These are phyloP conservation scores for Leucosporidium scottii DNA, from an alignment of 768 basidiomycete species.

Conservation along the genomic window DNA sequence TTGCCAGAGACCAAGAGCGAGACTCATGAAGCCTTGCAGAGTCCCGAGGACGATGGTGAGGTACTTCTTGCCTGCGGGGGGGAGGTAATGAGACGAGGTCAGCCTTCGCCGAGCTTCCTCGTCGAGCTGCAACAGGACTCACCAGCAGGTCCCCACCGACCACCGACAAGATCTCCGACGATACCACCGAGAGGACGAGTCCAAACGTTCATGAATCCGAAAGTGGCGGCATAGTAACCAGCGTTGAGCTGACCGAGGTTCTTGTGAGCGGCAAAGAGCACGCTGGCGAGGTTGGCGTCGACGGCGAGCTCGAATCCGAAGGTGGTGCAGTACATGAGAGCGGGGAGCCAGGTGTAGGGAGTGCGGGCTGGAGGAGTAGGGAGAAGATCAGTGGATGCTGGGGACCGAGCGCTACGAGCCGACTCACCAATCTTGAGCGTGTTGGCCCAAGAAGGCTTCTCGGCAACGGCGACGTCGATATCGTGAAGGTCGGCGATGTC, in stretches of 20 bases:
- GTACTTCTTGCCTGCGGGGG: conserved; percentile 49
- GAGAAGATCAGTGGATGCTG: too few species aligned
- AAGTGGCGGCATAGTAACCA: conserved; percentile 47
- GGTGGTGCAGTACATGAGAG: conserved; percentile 52
- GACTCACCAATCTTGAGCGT: too few species aligned
- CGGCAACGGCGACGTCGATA: conserved; percentile 49
- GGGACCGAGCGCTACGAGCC: too few species aligned
- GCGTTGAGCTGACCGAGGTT: conserved; percentile 51
- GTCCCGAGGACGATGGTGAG: conserved; percentile 48
- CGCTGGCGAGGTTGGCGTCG: conserved; percentile 51
- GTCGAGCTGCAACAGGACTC: too few species aligned
- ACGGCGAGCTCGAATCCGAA: conserved; percentile 49
- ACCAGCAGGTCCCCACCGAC: conserved; percentile 22
- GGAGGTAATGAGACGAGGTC: too few species aligned
- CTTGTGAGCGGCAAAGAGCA: conserved; percentile 46
- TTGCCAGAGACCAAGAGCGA: conserved; percentile 50
- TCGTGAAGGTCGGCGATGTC: conserved; percentile 34
- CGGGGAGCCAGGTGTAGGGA: conserved; percentile 54
- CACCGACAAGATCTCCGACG: conserved; percentile 49
- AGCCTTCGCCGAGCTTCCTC: too few species aligned
- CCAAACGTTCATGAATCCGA: conserved; percentile 52
- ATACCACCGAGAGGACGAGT: conserved; percentile 51
- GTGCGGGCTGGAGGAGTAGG: conserved; percentile 22
- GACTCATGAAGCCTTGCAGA: conserved; percentile 47
- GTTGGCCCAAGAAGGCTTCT: conserved; percentile 43